phyloP scores from a whole-genome alignment of 306 rosid genomes.

The Styphnolobium japonicum region DNA sequence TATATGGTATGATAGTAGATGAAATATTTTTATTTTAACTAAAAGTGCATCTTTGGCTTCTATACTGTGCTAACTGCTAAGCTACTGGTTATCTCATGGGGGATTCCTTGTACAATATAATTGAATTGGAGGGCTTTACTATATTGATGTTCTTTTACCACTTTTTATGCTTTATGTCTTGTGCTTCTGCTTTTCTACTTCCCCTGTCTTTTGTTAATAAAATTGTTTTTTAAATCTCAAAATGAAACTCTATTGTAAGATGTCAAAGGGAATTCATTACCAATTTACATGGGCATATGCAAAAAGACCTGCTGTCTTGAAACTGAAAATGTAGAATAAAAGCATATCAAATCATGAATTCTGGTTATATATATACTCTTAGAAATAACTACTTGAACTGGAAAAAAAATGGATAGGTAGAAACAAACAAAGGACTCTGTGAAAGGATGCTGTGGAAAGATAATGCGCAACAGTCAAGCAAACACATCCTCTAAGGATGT shows the following conservation, averaged over 20 bases:
- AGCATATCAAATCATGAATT: neutral
- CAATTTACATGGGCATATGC: neutral
- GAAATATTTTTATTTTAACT: conserved; percentile 10
- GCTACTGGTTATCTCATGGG: neutral
- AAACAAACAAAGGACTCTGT: too few relatives aligned
- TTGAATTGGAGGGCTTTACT: neutral
- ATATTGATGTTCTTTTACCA: conserved; percentile 6
- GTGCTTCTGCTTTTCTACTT: conserved; percentile 4
- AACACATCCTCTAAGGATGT: too few relatives aligned
- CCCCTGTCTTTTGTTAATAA: neutral
- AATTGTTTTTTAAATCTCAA: neutral
- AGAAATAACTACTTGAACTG: too few relatives aligned
- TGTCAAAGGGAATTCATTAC: neutral
- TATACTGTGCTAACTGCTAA: conserved; percentile 8
- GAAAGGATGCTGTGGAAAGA: too few relatives aligned
- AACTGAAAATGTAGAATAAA: conserved; percentile 1
- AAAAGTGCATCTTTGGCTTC: conserved; percentile 7
- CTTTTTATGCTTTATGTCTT: neutral
- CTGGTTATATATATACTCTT: too few relatives aligned
- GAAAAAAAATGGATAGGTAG: too few relatives aligned
- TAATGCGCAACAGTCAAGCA: too few relatives aligned
- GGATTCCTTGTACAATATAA: conserved; percentile 5
- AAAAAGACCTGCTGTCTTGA: neutral
- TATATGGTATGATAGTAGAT: conserved; percentile 67
- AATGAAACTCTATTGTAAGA: neutral